A percentile compares a stretch with the other conserved stretches of the same genome.
Conservation (phyloP, 495 filamentous ascomycete genomes). For the Pseudotulostoma volvatum region DNA sequence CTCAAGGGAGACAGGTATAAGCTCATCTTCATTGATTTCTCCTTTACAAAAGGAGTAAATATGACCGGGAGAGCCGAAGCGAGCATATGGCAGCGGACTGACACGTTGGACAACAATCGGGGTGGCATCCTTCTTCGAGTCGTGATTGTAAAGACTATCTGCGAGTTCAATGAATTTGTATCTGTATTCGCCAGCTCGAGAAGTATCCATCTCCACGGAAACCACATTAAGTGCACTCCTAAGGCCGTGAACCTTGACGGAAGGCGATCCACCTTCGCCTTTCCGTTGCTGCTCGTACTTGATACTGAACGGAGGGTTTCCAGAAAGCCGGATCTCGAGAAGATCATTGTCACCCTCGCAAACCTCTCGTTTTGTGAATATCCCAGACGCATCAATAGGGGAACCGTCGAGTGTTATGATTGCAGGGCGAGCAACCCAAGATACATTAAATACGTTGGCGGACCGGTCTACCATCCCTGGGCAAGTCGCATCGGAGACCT, state of each 20-base stretch:
- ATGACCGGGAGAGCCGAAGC: slow-evolving; percentile 74
- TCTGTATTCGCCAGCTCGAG: slow-evolving; percentile 60
- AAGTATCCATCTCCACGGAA: slow-evolving; percentile 69
- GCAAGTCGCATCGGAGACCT: slow-evolving; percentile 60
- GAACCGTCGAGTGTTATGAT: slow-evolving; percentile 49
- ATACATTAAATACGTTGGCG: slow-evolving; percentile 58
- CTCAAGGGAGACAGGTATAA: slow-evolving; percentile 66
- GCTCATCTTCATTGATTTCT: slow-evolving; percentile 62
- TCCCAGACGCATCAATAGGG: slow-evolving; percentile 24
- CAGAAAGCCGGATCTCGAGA: slow-evolving; percentile 61
- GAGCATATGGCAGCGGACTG: slow-evolving; percentile 59
- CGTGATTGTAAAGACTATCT: slow-evolving; percentile 70
- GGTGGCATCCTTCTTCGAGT: slow-evolving; percentile 37
- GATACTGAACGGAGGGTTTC: slow-evolving; percentile 69
- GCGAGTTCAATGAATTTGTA: slow-evolving; percentile 71
- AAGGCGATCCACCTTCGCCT: slow-evolving; percentile 41
- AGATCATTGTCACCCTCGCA: slow-evolving; percentile 89
- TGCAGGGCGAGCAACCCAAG: slow-evolving; percentile 67
- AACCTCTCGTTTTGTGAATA: slow-evolving; percentile 57
- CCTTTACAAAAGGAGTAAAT: slow-evolving; percentile 88
- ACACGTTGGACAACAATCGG: slow-evolving; percentile 69
- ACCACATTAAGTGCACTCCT: slow-evolving; percentile 54
- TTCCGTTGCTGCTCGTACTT: slow-evolving; percentile 65
- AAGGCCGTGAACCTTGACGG: slow-evolving; percentile 45
- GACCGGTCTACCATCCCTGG: slow-evolving; percentile 59